Evolutionary conservation across 140 eudicot genomes (phyloP), one percentile per base, ranked within the genome.

Genomic region (Eryngium alpinum): DNA sequence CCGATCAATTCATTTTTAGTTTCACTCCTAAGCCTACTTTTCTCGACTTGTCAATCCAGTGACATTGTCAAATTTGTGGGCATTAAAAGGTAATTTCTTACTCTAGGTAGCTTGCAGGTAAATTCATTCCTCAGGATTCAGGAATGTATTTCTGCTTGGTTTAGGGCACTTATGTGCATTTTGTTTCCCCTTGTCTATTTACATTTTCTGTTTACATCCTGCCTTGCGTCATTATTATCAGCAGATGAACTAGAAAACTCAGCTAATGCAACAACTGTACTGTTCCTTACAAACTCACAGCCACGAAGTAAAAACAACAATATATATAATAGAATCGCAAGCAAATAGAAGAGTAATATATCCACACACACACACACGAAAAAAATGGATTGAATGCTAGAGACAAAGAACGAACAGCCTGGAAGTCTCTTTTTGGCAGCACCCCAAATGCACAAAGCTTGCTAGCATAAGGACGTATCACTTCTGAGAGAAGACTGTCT

Each of bases 391-490:
- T 14, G 18, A 76, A 71, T 2, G 5, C 31, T 73, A 50, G 15
- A 77, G 25, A 1, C 77, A 81, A 62, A 77, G 80, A 80, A 81
- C 44, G 86, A 81, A 94, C 99, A 13, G 91, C 78, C 83, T 83
- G 90, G 38, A 77, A 31, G 71, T 89, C 91, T 82, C 91, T 90
- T 44, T 70, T 87, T 17, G 71, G 90, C 80, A 91, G 87, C 83
- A 89, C 84, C 53, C 90, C 92, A 82, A 82, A 11, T 33, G 82
- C 33, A 77, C 80, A 51, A 85, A 95, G 97, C 87, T 87, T 90
- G 15, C 66, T 83, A 74, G 44, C 81, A 80, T 72, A 74, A 81
- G 88, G 96, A 16, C 86, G 88, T 17, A 84, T 85, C 28, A 89
- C 91, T 80, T 86, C 89, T 86, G 86, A 34, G 66, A 95, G 87